Evolutionary conservation across 495 filamentous ascomycete species (phyloP).

Genomic region (Hypoxylon lienhwacheense): DNA sequence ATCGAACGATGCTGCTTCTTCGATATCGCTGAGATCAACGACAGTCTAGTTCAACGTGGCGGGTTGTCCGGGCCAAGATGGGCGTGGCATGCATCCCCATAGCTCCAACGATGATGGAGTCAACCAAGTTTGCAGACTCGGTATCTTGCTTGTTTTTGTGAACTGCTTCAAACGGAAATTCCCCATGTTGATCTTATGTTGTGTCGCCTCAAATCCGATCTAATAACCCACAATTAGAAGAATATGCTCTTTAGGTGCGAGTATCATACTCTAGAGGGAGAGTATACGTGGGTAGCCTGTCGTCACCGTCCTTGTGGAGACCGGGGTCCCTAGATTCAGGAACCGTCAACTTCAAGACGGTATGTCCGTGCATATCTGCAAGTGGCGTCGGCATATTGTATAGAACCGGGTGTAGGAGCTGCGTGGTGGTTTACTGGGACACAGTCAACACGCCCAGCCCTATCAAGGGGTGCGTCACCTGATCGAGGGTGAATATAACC

Average conservation of each 20-base stretch:
- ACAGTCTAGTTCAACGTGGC: constrained; percentile 21
- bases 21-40: constrained; percentile 27
- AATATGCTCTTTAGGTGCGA: constrained; percentile 2
- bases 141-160: constrained; percentile 25
- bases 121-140: constrained; percentile 22
- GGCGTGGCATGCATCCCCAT: constrained; percentile 21
- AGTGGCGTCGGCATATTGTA: constrained; percentile 33
- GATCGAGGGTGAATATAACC: constrained; percentile 9
- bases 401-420: constrained; percentile 28
- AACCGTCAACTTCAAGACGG: constrained; percentile 18
- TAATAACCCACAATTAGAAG: constrained; percentile 1
- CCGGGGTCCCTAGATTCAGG: constrained; percentile 26
- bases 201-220: constrained; percentile 28
- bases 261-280: constrained; percentile 3
- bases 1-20: constrained; percentile 27
- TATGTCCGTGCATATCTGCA: constrained; percentile 27
- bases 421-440: constrained; percentile 35
- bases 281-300: constrained; percentile 8
- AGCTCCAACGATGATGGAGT: constrained; percentile 28
- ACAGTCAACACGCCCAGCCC: constrained; percentile 26
- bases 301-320: constrained; percentile 19
- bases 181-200: constrained; percentile 20
- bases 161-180: constrained; percentile 22
- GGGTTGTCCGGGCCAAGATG: constrained; percentile 23
- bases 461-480: constrained; percentile 14